Percentiles rank a stretch among this genome's conserved stretches.
Evolutionary conservation across 768 basidiomycete species (phyloP).

Genomic region (Hypsizygus marmoreus): DNA sequence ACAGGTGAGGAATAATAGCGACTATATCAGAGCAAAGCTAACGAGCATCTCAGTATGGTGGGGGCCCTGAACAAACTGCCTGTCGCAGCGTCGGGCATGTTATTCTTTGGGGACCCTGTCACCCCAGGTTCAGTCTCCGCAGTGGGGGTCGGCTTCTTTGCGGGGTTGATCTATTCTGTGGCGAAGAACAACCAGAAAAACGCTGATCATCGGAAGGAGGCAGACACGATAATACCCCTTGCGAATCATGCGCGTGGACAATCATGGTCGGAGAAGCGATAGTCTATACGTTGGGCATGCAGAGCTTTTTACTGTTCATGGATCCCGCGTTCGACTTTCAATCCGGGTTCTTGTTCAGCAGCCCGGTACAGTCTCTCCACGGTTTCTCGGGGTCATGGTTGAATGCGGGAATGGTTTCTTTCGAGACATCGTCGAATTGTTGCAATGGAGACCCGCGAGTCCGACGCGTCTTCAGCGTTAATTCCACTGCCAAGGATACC

Average conservation of each 20-base stretch:
- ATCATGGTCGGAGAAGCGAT: conserved; percentile 14
- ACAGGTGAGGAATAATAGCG: conserved; percentile 67
- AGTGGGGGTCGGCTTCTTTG: conserved; percentile 85
- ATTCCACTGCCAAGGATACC: too few species aligned
- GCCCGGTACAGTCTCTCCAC: too few species aligned
- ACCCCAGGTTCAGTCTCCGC: conserved; percentile 89
- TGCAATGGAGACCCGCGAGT: too few species aligned
- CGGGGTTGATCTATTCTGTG: conserved; percentile 88
- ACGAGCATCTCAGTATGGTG: conserved; percentile 76
- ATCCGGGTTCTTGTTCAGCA: too few species aligned
- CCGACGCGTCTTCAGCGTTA: too few species aligned
- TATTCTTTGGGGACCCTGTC: conserved; percentile 92
- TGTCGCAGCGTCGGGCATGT: conserved; percentile 97
- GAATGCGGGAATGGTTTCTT: too few species aligned
- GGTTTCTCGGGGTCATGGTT: too few species aligned
- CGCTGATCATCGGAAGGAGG: conserved; percentile 56
- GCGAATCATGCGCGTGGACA: conserved; percentile 37
- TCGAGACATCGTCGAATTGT: too few species aligned
- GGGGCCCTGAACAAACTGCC: conserved; percentile 97
- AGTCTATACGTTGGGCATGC: not conserved
- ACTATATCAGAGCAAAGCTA: not conserved
- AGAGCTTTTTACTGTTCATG: not conserved
- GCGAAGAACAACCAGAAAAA: conserved; percentile 95
- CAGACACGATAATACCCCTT: conserved; percentile 63
- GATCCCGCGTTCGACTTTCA: too few species aligned